phyloP scores from a whole-genome alignment of 2,329 filamentous ascomycete species.

The Leptographium galeiforme region DNA sequence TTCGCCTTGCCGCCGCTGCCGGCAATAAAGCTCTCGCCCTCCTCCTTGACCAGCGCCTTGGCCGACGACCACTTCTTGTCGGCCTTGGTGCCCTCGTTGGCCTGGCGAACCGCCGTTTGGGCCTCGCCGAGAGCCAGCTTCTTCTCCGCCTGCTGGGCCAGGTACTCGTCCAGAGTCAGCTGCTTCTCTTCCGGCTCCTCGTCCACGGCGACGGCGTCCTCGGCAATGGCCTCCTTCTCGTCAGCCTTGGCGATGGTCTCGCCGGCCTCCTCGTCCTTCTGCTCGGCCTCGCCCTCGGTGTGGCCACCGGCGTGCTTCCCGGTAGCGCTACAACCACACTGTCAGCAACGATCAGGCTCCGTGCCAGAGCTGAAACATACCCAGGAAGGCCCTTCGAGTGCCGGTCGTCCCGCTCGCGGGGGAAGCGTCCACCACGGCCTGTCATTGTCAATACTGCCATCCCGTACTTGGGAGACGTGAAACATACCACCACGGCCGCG shows the following conservation, averaged over 20 bases:
- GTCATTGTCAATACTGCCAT: constrained; percentile 2
- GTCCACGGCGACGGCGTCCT: constrained; percentile 43
- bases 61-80: constrained; percentile 90
- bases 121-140: constrained; percentile 55
- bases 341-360: constrained; percentile 6
- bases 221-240: constrained; percentile 68
- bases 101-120: constrained; percentile 60
- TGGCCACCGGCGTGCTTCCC: constrained; percentile 86
- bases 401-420: constrained; percentile 42
- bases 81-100: constrained; percentile 80
- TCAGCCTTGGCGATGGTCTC: constrained; percentile 80
- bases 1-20: constrained; percentile 61
- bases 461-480: no score
- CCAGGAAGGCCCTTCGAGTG: constrained; percentile 33
- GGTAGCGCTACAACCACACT: constrained; percentile 42
- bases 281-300: constrained; percentile 67
- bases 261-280: constrained; percentile 82
- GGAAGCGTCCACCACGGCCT: constrained; percentile 41
- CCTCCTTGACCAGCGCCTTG: constrained; percentile 55
- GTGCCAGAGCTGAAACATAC: constrained; percentile 24
- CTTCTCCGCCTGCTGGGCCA: constrained; percentile 59
- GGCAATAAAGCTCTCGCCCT: constrained; percentile 65
- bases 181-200: constrained; percentile 70
- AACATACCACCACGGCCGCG: constrained; percentile 45
- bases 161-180: constrained; percentile 82